Evolutionary conservation across 129 eudicot species (phyloP).

Genomic region (Dittrichia graveolens): DNA sequence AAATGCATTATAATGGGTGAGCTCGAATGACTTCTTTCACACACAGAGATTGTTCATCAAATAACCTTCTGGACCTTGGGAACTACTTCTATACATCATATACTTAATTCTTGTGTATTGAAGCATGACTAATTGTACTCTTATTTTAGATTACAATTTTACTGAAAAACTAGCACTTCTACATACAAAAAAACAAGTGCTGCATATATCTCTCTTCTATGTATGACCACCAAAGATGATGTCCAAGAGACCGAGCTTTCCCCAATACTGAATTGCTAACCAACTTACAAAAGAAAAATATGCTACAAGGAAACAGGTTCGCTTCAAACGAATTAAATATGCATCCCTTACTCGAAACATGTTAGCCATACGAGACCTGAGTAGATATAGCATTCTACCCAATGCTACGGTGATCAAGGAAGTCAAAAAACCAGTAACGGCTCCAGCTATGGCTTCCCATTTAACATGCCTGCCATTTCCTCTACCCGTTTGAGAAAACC

Average conservation of each 20-base stretch:
- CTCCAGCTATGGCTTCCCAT: constrained; percentile 73
- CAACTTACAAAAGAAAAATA: constrained; percentile 79
- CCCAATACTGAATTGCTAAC: constrained; percentile 67
- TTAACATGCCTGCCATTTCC: constrained; percentile 36
- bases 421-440: constrained; percentile 56
- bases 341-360: constrained; percentile 28
- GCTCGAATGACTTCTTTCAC: not conserved
- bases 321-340: constrained; percentile 45
- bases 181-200: constrained; percentile 32
- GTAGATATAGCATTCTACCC: constrained; percentile 41
- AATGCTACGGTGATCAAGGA: constrained; percentile 53
- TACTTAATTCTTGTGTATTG: not conserved
- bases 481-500: constrained; percentile 44
- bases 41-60: not conserved
- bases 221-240: constrained; percentile 38
- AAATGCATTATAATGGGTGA: no score
- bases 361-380: constrained; percentile 37
- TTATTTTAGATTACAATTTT: constrained; percentile 28
- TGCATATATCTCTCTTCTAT: constrained; percentile 33
- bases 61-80: not conserved
- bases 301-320: constrained; percentile 62
- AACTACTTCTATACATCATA: constrained; percentile 33
- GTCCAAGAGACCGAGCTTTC: constrained; percentile 66
- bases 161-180: constrained; percentile 28
- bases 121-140: constrained; percentile 11